Evolutionary conservation across 306 rosid species (phyloP).

Genomic region (Inga oerstediana): DNA sequence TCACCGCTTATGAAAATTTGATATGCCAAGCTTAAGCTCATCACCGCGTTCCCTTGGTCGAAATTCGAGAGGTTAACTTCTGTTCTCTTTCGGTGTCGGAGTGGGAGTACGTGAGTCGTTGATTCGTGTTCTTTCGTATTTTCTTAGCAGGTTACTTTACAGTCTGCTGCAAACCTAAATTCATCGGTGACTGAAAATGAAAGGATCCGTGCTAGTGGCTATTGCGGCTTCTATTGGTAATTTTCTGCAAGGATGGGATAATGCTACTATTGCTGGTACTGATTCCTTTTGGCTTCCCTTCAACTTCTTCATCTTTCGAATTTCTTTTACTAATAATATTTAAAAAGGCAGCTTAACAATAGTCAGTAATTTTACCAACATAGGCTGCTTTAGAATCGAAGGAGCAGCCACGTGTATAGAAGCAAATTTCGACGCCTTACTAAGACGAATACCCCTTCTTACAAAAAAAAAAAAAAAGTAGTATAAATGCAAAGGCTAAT

Average conservation of each 20-base stretch:
- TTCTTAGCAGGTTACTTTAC: slow-evolving; percentile 1
- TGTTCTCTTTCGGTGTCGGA: not conserved
- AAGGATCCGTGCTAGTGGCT: slow-evolving; percentile 79
- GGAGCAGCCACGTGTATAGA: not conserved
- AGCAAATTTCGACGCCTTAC: not conserved
- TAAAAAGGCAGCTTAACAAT: not conserved
- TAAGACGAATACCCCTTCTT: not conserved
- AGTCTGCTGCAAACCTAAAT: not conserved
- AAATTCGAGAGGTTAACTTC: not conserved
- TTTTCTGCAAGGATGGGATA: slow-evolving; percentile 94
- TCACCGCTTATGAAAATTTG: not conserved
- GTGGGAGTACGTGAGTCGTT: not conserved
- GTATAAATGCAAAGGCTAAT: not conserved
- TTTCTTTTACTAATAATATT: not conserved
- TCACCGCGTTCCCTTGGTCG: not conserved
- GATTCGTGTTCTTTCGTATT: not conserved
- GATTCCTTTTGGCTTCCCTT: not conserved
- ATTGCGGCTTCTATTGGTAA: slow-evolving; percentile 86
- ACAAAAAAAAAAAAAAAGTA: too few relatives aligned
- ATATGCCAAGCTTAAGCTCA: not conserved
- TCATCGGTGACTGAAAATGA: slow-evolving; percentile 43
- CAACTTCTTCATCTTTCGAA: not conserved
- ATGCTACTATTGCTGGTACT: slow-evolving; percentile 92
- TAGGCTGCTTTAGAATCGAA: not conserved
- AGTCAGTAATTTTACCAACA: not conserved